Base-by-base conservation (phyloP, 306 rosid species). In the Trifolium fragiferum region DNA sequence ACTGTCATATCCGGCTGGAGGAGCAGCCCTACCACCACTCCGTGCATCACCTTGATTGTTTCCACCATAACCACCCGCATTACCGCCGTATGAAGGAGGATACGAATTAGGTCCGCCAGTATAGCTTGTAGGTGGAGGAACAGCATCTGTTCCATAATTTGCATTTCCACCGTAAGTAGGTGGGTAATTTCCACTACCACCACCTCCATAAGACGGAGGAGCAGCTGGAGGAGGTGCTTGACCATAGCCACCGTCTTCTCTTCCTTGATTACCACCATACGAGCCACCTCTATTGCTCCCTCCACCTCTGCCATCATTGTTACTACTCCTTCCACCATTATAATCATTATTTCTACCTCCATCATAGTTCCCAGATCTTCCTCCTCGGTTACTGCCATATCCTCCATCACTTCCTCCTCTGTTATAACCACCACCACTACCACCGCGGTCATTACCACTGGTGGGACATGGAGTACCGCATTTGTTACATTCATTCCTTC, bases 401-500 rank as follows among this genome's bases (percentile, higher is more conserved):
- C 87, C 89, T 27, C 90, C 90, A 67, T 88, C 77, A 20, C 84
- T 67, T 49, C 92, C 87, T 41, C 89, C 88, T 55, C 87, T 70
- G 11, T 72, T 81, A 75, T 82, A 80, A 19, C 87, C 84, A 27
- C 78, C 40, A 0, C 78, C 43, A 2, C 87, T 81, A 2, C 88
- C 86, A 10, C 86, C 49, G 3, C 85, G 85, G 40, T 75, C 94
- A 14, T 78, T 86, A 55, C 64, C 84, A 51, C 92, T 91, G 30
- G 87, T 69, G 37, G 98, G 98, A 59, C 92, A 79, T 35, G 98
- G 99, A 49, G 99, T 47, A 46, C 97, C 96, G 23, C 99, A 95
- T 87, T 95, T 95, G 84, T 95, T 95, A 83, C 99, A 95, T 84
- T 95, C 99, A 51, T 72, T 81, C 81, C 99, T 88, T 85, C 98